Evolutionary conservation across 495 filamentous ascomycete genomes (phyloP).

Genomic region (Xylaria longipes): DNA sequence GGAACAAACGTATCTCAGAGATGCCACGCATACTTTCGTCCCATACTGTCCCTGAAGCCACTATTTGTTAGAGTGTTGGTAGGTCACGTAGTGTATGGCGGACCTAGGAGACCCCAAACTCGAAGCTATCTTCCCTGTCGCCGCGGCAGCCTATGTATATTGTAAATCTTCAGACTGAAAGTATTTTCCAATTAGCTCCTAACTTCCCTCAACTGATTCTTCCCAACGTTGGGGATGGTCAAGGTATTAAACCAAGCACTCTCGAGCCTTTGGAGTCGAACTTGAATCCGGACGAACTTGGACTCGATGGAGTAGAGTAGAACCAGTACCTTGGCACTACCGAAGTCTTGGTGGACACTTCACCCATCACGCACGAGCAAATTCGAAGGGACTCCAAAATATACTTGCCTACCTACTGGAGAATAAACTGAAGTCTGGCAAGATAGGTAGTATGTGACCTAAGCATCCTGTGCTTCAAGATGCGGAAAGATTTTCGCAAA

Average conservation of each 20-base stretch:
- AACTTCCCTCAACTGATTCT: background rate
- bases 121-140: background rate
- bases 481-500: background rate
- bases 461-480: background rate
- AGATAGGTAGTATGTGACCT: background rate
- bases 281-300: background rate
- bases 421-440: background rate
- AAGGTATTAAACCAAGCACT: background rate
- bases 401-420: background rate
- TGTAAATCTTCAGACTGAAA: background rate
- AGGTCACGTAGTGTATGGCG: background rate
- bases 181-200: background rate
- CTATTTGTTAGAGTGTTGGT: background rate
- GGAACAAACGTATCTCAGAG: background rate
- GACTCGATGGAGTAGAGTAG: background rate
- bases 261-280: background rate
- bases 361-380: background rate
- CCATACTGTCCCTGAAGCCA: background rate
- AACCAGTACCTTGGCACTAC: background rate
- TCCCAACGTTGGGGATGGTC: background rate
- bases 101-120: background rate
- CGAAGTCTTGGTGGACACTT: background rate
- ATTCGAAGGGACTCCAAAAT: background rate
- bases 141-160: background rate
- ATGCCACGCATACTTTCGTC: background rate